Evolutionary conservation across 495 filamentous ascomycete genomes (phyloP).

Genomic region (Hypoxylon fragiforme): DNA sequence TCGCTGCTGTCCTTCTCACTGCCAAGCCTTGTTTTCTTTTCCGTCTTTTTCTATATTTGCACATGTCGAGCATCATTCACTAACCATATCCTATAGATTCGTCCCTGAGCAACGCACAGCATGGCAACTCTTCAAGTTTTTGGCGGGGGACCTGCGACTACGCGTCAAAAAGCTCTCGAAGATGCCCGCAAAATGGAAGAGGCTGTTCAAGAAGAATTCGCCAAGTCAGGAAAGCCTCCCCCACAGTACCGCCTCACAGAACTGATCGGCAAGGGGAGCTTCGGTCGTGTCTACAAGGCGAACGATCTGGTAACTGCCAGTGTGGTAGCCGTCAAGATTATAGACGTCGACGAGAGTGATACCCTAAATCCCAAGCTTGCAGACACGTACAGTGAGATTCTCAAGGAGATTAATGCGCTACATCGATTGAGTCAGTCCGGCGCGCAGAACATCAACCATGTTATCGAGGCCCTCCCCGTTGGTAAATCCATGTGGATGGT

Average conservation of each 20-base stretch:
- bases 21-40: background rate
- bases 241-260: constrained; percentile 78
- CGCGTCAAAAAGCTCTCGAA: constrained; percentile 55
- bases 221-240: constrained; percentile 49
- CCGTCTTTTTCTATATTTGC: background rate
- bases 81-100: constrained; percentile 4
- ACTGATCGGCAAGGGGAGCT: constrained; percentile 93
- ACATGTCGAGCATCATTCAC: background rate
- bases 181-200: constrained; percentile 60
- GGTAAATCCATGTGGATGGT: constrained; percentile 93
- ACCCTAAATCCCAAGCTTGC: constrained; percentile 72
- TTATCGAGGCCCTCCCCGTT: constrained; percentile 84
- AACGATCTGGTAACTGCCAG: constrained; percentile 59
- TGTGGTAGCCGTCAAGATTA: constrained; percentile 90
- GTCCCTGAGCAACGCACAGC: constrained; percentile 4
- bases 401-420: constrained; percentile 86
- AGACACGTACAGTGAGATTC: constrained; percentile 79
- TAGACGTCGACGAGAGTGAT: constrained; percentile 90
- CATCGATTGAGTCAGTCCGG: constrained; percentile 80
- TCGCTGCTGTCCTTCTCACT: background rate
- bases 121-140: constrained; percentile 50
- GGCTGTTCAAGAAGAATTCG: constrained; percentile 51
- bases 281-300: constrained; percentile 90
- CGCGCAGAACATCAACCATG: constrained; percentile 87
- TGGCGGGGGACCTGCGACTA: constrained; percentile 42